These are phyloP conservation scores for Cryphonectria naterciae DNA, from an alignment of 2,329 filamentous ascomycete genomes.

Conservation along the genomic window DNA sequence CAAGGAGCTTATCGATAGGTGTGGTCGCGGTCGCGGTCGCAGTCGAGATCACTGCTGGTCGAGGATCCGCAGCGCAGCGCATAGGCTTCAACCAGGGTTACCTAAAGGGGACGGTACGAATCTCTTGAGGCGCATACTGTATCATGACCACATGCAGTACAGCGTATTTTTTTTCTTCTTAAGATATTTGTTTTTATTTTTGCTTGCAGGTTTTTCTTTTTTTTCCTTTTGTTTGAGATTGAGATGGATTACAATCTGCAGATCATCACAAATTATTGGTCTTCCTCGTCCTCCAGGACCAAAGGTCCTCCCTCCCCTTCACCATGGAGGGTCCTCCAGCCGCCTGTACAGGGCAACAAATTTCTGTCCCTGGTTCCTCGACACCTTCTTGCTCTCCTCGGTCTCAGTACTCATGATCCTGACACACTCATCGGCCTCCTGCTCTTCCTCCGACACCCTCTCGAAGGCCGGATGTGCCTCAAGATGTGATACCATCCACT, in stretches of 20 bases:
- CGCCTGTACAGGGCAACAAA: conserved; percentile 88
- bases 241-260: background rate
- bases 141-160: background rate
- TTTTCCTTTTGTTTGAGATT: background rate
- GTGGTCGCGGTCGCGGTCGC: background rate
- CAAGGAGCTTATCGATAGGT: conserved; percentile 27
- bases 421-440: conserved; percentile 72
- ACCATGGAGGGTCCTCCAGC: conserved; percentile 79
- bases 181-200: background rate
- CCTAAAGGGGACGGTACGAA: background rate
- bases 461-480: conserved; percentile 79
- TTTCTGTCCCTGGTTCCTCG: conserved; percentile 86
- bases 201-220: background rate
- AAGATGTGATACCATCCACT: conserved; percentile 92
- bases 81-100: background rate
- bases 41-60: background rate
- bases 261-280: background rate
- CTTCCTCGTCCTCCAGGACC: background rate
- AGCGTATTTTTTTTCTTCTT: background rate
- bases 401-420: conserved; percentile 79
- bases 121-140: background rate
- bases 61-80: background rate
- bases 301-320: conserved; percentile 27
- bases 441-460: conserved; percentile 69
- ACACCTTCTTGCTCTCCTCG: conserved; percentile 97